phyloP scores from a whole-genome alignment of 306 rosid genomes.

The Cicer pinnatifidum region DNA sequence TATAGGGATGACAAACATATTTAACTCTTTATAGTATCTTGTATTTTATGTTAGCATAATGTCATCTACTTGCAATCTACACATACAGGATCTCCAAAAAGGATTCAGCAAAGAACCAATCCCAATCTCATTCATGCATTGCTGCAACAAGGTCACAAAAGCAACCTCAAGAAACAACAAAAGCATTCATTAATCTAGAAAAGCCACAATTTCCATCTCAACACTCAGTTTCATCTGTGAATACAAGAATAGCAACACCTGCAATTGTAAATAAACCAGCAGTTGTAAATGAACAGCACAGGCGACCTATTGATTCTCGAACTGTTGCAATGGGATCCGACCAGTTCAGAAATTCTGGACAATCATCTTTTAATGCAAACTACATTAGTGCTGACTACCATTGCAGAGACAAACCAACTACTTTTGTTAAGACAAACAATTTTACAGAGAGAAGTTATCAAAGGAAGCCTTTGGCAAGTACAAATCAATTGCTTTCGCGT shows the following conservation, averaged over 20 bases:
- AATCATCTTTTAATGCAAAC: constrained; percentile 20
- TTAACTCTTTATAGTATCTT: no score
- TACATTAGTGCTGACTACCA: constrained; percentile 17
- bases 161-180: constrained; percentile 35
- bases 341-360: constrained; percentile 26
- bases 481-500: constrained; percentile 45
- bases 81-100: constrained; percentile 61
- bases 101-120: constrained; percentile 45
- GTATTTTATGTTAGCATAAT: constrained; percentile 21
- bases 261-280: constrained; percentile 28
- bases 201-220: constrained; percentile 41
- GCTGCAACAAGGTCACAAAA: constrained; percentile 26
- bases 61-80: constrained; percentile 17
- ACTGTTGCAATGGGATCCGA: not conserved
- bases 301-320: not conserved
- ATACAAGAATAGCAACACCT: constrained; percentile 1
- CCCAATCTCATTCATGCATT: constrained; percentile 45
- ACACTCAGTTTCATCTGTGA: constrained; percentile 12
- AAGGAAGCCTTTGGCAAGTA: constrained; percentile 47
- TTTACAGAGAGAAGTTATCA: constrained; percentile 26
- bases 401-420: constrained; percentile 17
- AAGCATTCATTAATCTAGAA: not conserved
- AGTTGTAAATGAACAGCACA: not conserved
- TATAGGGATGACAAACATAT: no score
- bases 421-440: not conserved